Conservation (phyloP, 2,329 filamentous ascomycete species). For the Emmonsiellopsis sp. region DNA sequence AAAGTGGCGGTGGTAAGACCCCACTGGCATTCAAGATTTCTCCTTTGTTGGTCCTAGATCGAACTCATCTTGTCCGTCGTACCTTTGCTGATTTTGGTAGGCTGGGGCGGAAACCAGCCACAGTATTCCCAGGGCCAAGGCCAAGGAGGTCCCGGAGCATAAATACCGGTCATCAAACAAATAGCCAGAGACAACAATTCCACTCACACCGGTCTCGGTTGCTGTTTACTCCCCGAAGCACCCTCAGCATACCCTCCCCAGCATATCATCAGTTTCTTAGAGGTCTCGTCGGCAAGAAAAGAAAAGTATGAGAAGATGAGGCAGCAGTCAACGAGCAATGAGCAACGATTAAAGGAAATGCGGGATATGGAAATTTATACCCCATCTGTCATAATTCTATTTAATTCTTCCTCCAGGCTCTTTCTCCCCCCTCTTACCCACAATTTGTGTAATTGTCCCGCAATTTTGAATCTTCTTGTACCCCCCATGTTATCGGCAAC, state of each 20-base stretch:
- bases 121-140: slow-evolving; percentile 6
- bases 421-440: background rate
- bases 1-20: slow-evolving; percentile 1
- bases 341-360: background rate
- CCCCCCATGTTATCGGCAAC: background rate
- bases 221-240: slow-evolving; percentile 1
- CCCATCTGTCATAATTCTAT: background rate
- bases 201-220: background rate
- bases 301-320: background rate
- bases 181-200: slow-evolving; percentile 1
- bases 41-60: background rate
- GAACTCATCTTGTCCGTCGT: background rate
- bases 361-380: background rate
- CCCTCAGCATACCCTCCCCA: background rate
- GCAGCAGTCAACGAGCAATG: slow-evolving; percentile 2
- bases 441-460: background rate
- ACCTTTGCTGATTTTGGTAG: background rate
- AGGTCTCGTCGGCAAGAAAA: background rate
- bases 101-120: slow-evolving; percentile 11
- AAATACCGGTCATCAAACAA: background rate
- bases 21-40: background rate
- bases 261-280: background rate
- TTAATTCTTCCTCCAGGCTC: slow-evolving; percentile 1
- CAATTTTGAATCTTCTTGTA: background rate
- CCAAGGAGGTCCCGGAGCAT: slow-evolving; percentile 4